A percentile compares a stretch with the other conserved stretches of the same genome.
Conservation (phyloP, 2,329 filamentous ascomycete genomes). For the Aspergillus flavus region DNA sequence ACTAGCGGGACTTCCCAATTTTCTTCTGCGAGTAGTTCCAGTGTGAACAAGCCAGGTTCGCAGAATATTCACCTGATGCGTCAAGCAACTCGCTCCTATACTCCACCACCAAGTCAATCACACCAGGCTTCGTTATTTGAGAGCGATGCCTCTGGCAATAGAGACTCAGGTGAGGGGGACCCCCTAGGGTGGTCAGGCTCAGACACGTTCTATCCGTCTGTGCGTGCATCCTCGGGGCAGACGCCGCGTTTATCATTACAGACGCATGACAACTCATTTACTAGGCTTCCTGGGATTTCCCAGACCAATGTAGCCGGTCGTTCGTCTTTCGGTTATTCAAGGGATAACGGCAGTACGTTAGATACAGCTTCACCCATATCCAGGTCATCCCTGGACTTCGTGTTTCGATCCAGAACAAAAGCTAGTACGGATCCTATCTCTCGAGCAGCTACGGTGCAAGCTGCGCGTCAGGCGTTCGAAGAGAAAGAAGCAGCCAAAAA, state of each 20-base stretch:
- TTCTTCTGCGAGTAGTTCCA: conserved; percentile 50
- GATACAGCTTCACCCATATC: conserved; percentile 57
- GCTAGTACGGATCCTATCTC: conserved; percentile 56
- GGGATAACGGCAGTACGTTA: conserved; percentile 53
- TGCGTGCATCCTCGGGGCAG: conserved; percentile 36
- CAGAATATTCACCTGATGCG: conserved; percentile 60
- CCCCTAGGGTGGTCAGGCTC: conserved; percentile 16
- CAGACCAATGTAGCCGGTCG: conserved; percentile 56
- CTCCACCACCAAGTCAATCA: conserved; percentile 54
- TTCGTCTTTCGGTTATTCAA: conserved; percentile 50
- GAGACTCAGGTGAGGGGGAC: conserved; percentile 51
- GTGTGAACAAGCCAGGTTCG: conserved; percentile 51
- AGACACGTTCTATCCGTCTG: conserved; percentile 31
- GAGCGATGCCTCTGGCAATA: conserved; percentile 47
- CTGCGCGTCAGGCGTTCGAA: conserved; percentile 59
- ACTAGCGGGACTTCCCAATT: conserved; percentile 59
- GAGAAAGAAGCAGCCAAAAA: conserved; percentile 62
- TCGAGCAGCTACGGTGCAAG: conserved; percentile 59
- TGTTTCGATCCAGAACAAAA: conserved; percentile 54
- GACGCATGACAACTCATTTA: conserved; percentile 45
- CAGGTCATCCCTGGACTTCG: conserved; percentile 59
- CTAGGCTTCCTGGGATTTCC: conserved; percentile 53
- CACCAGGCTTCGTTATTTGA: conserved; percentile 53
- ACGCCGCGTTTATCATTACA: conserved; percentile 39
- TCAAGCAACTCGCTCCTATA: conserved; percentile 57